Evolutionary conservation across 1,284 basidiomycete genomes (phyloP), one percentile per base, ranked within the genome.

Genomic region (Agaricales sp.): DNA sequence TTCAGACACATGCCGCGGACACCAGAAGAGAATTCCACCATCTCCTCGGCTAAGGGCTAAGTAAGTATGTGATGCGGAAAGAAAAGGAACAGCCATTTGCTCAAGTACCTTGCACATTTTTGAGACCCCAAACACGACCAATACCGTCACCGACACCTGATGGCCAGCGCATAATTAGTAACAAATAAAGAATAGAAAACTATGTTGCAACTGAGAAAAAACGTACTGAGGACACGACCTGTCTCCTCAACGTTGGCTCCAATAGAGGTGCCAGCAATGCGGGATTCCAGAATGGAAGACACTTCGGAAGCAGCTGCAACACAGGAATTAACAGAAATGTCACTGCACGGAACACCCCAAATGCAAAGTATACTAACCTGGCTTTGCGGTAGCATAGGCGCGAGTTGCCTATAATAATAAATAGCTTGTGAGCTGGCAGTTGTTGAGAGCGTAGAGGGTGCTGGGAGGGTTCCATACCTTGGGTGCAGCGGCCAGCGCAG

Each of bases 11-110:
- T 96, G 75, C 91, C 92, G 66, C 91, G 90, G 65, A 99, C 84
- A 76, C 95, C 95, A 51, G 95, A 98, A 52, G 94, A 92, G 83
- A 99, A 99, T 80, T 99, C 95, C 80, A 99, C 95, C 95, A 99
- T 98, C 84, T 99, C 95, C 76, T 99, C 95, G 76, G 89, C 88
- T 90, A 63, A 53, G 50, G 39, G 54, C 49, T 49, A 52, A 4
- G 19, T 48, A 48, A 48, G 48, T 48, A 53, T 41, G 23, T 49
- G 52, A 50, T 47, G 51, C 48, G 57, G 49, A 52, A 35, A 52
- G 30, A 50, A 53, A 41, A 35, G 16, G 22, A 21, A 12, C n/a
- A 44, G 25, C n/a, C n/a, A n/a, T n/a, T n/a, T 48, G 47, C 46
- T 46, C 50, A 63, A 70, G 54, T 59, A 90, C 89, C 90, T 76